A percentile compares a stretch with the other conserved stretches of the same genome.
Evolutionary conservation across 805 yeast genomes (phyloP).

Genomic region (Saturnispora bothae): DNA sequence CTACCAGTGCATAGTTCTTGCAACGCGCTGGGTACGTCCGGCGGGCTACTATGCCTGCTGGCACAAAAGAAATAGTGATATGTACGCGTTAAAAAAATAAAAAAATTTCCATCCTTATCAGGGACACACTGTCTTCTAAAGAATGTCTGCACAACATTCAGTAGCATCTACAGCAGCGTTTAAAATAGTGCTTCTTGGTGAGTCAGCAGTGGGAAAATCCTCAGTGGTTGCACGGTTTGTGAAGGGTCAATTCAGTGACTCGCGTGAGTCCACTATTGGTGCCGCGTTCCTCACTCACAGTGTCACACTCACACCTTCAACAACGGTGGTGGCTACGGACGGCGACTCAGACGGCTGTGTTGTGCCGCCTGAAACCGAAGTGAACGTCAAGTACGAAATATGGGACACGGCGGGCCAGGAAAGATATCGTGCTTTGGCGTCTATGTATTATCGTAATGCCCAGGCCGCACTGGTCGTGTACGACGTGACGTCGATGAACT

Average conservation of each 20-base stretch:
- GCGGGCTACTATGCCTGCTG: too few species aligned
- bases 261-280: conserved; percentile 73
- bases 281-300: conserved; percentile 74
- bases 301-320: conserved; percentile 40
- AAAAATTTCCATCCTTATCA: too few species aligned
- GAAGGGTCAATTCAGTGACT: conserved; percentile 61
- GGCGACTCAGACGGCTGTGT: neutral
- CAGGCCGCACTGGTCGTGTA: conserved; percentile 73
- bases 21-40: too few species aligned
- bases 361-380: neutral
- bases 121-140: neutral
- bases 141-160: neutral
- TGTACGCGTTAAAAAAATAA: too few species aligned
- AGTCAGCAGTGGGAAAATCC: conserved; percentile 61
- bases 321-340: conserved; percentile 14
- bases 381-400: conserved; percentile 53
- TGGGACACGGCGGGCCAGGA: conserved; percentile 75
- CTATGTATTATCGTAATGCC: conserved; percentile 76
- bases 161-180: conserved; percentile 28
- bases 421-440: conserved; percentile 64
- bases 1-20: too few species aligned
- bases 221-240: conserved; percentile 62
- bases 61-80: too few species aligned
- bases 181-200: conserved; percentile 48
- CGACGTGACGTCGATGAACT: conserved; percentile 60